Conservation (phyloP, 768 basidiomycete genomes). For the Porpolomopsis calyptriformis region DNA sequence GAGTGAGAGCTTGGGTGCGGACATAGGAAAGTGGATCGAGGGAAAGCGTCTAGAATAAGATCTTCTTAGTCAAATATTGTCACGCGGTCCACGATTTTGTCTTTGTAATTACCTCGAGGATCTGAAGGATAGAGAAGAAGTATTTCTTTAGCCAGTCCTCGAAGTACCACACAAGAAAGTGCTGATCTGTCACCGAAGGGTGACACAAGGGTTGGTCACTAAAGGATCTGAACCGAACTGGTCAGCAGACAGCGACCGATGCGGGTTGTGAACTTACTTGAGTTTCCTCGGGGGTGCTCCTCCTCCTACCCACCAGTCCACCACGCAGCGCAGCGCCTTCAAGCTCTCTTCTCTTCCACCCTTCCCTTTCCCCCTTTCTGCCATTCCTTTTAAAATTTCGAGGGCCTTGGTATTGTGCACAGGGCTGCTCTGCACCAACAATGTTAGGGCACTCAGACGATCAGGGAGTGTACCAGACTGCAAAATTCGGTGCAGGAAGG, state of each 20-base stretch:
- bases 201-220: conserved; percentile 75
- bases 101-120: conserved; percentile 58
- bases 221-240: conserved; percentile 53
- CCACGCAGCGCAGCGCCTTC: conserved; percentile 81
- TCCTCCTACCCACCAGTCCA: conserved; percentile 97
- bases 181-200: conserved; percentile 53
- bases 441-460: conserved; percentile 78
- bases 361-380: conserved; percentile 67
- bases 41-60: conserved; percentile 49
- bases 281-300: conserved; percentile 84
- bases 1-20: conserved; percentile 69
- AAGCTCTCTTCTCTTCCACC: conserved; percentile 89
- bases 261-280: conserved; percentile 40
- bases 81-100: background rate
- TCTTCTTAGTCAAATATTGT: background rate
- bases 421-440: conserved; percentile 82
- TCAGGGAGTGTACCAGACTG: conserved; percentile 86
- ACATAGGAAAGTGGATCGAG: conserved; percentile 83
- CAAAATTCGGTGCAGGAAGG: conserved; percentile 78
- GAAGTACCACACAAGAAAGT: conserved; percentile 78
- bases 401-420: conserved; percentile 76
- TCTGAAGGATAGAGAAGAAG: conserved; percentile 85
- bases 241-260: background rate
- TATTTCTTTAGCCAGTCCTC: conserved; percentile 98
- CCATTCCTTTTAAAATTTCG: conserved; percentile 64